Conservation (phyloP, 495 filamentous ascomycete genomes). For the Immersiella caudata region DNA sequence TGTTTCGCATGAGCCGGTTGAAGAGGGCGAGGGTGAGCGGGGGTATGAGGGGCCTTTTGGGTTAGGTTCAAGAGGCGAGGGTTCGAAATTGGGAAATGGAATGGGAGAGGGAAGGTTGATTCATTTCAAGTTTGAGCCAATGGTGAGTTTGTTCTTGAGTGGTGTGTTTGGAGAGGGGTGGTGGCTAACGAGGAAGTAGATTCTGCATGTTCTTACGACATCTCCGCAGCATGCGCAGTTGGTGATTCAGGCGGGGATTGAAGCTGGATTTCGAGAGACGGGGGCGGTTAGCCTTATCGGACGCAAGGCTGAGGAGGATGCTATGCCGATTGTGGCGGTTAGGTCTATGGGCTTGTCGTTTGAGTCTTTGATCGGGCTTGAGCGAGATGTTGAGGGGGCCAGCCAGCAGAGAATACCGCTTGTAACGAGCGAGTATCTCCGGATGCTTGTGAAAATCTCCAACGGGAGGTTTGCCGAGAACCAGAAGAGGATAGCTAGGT, state of each 20-base stretch:
- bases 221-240: slow-evolving; percentile 70
- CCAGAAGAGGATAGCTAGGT: slow-evolving; percentile 65
- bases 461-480: slow-evolving; percentile 81
- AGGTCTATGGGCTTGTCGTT: slow-evolving; percentile 77
- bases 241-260: slow-evolving; percentile 71
- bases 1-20: slow-evolving; percentile 78
- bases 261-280: slow-evolving; percentile 86
- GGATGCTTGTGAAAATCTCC: slow-evolving; percentile 64
- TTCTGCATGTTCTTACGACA: slow-evolving; percentile 81
- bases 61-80: background rate
- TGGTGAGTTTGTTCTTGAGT: slow-evolving; percentile 61
- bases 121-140: slow-evolving; percentile 91
- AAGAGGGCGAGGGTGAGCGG: slow-evolving; percentile 6
- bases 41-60: slow-evolving; percentile 21
- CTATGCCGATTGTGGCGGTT: slow-evolving; percentile 75
- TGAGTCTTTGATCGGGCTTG: slow-evolving; percentile 73
- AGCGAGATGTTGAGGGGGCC: slow-evolving; percentile 38
- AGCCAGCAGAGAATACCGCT: slow-evolving; percentile 25
- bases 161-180: background rate
- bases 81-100: slow-evolving; percentile 12
- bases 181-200: slow-evolving; percentile 53
- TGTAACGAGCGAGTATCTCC: slow-evolving; percentile 62
- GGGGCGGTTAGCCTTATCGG: slow-evolving; percentile 58
- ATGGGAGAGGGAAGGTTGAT: slow-evolving; percentile 59
- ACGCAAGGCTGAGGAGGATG: slow-evolving; percentile 29